phyloP scores from a whole-genome alignment of 73 alveolate species.

The Tetrahymena thermophila region DNA sequence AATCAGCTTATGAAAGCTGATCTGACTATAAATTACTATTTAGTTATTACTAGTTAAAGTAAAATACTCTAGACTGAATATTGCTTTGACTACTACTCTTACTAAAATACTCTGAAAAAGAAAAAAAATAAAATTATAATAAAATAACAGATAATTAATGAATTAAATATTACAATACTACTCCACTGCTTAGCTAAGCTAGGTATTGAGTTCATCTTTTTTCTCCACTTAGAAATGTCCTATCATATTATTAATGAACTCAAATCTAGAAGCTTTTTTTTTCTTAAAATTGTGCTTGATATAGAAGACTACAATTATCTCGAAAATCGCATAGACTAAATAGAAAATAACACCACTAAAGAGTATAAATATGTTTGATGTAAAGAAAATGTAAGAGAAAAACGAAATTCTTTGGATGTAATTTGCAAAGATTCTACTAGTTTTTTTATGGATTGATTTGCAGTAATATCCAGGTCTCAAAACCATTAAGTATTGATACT shows the following conservation, averaged over 20 bases:
- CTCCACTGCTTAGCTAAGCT: background rate
- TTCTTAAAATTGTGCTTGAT: background rate
- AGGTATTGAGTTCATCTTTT: background rate
- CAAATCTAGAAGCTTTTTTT: background rate
- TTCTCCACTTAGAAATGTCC: background rate
- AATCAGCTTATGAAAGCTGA: background rate
- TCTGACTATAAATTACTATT: background rate
- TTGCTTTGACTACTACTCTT: background rate
- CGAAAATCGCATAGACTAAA: background rate
- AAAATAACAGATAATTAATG: background rate
- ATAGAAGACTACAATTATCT: background rate
- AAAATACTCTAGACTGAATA: background rate
- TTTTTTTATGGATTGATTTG: background rate
- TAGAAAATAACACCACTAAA: background rate
- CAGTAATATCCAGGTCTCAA: background rate
- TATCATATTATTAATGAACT: background rate
- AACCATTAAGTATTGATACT: background rate
- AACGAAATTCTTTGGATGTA: background rate
- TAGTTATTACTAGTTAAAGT: background rate
- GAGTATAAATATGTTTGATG: background rate
- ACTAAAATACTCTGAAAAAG: background rate
- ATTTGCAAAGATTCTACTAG: background rate
- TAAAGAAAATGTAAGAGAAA: background rate
- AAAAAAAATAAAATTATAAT: background rate
- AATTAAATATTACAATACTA: background rate